Base-by-base conservation (phyloP, 225 moss, liverwort and hornwort genomes). In the Thuidium tamariscinum region DNA sequence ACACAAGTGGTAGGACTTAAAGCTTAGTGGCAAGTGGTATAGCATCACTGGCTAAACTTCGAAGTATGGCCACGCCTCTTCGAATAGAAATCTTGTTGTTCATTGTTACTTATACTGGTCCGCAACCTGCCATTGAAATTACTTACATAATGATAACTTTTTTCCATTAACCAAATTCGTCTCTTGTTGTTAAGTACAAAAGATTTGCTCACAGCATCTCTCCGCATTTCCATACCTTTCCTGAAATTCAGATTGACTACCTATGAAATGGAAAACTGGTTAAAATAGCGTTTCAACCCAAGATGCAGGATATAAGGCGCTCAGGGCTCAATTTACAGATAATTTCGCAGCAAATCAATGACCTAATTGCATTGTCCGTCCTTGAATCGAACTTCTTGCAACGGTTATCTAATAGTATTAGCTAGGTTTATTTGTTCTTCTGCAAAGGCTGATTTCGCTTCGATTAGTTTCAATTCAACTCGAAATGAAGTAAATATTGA, bases 221-320 rank as follows among this genome's bases (percentile, higher is more conserved):
- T 37, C 26, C 10, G 7, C 11, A 52, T 37, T 4, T 49, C 25
- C 13, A 20, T 9, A 20, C 66, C 37, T 29, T 27, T 29, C 2
- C 39, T 14, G 14, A 21, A 39, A 82, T 20, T 6, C 21, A 21
- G 2, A 29, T 26, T 49, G 3, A n/a, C n/a, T n/a, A n/a, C n/a
- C n/a, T n/a, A 36, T 7, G 5, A 17, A 36, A 8, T 4, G 7
- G 11, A 2, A 18, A 29, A 57, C 57, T 15, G 23, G 1, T 75
- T 8, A 2, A 75, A 54, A 23, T 1, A 54, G 9, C 6, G 2
- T 6, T 0, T 16, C 25, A 9, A 55, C 55, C 26, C 37, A 0
- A 16, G 16, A 15, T 26, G 37, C 16, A 55, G 16, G 25, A 26
- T 6, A 3, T 1, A 5, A 2, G 2, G 2, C 19, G 15, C 5